Percentiles rank a stretch among this genome's conserved stretches.
Conservation (phyloP, 345 rosid genomes). For the Geranium rotundifolium region DNA sequence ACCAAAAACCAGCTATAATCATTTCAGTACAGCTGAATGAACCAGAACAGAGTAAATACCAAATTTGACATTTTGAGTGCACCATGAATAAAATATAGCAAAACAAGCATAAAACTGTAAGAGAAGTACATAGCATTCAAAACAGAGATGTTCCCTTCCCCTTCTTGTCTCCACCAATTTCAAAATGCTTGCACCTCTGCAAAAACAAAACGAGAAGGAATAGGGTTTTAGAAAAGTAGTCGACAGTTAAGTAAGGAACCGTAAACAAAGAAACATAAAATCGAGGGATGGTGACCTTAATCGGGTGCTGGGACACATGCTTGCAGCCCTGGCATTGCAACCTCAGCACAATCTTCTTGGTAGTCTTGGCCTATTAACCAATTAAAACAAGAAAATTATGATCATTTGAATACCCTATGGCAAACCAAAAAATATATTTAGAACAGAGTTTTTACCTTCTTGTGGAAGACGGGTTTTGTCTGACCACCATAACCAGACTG, state of each 20-base stretch:
- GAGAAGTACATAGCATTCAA: conserved; percentile 12
- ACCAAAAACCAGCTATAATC: no score
- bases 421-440: not conserved
- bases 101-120: no score
- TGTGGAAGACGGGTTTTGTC: conserved; percentile 80
- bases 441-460: conserved; percentile 32
- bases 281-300: conserved; percentile 30
- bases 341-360: conserved; percentile 85
- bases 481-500: conserved; percentile 86
- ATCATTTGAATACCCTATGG: not conserved
- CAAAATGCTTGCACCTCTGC: conserved; percentile 72
- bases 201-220: not conserved
- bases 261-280: not conserved
- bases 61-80: not conserved
- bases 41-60: not conserved
- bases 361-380: conserved; percentile 50
- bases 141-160: conserved; percentile 63
- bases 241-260: not conserved
- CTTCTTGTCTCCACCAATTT: conserved; percentile 68
- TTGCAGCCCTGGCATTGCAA: conserved; percentile 75
- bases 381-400: not conserved
- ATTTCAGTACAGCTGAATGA: not conserved
- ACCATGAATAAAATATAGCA: not conserved
- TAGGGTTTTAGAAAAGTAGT: not conserved
- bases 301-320: conserved; percentile 63